Percentiles rank a stretch among this genome's conserved stretches.
phyloP scores from a whole-genome alignment of 495 filamentous ascomycete genomes.

The Penicillium nucicola region DNA sequence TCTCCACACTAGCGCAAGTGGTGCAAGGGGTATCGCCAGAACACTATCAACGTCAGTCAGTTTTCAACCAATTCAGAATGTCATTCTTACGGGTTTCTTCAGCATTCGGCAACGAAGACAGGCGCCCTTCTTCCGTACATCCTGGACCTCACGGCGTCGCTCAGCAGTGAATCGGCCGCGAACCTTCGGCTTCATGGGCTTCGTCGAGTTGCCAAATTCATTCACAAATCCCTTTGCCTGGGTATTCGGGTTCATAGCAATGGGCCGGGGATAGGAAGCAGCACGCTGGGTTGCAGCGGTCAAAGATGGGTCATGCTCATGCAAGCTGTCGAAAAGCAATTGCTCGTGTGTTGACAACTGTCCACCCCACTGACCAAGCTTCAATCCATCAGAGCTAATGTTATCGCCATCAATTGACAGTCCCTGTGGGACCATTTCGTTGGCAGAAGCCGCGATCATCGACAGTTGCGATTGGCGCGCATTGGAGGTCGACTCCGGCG shows the following conservation, averaged over 20 bases:
- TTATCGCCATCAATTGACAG: constrained; percentile 37
- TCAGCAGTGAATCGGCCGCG: constrained; percentile 66
- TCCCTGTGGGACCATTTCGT: constrained; percentile 47
- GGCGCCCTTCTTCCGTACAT: constrained; percentile 74
- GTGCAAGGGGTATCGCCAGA: constrained; percentile 76
- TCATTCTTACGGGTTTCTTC: constrained; percentile 66
- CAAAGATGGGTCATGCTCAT: constrained; percentile 44
- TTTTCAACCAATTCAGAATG: not conserved
- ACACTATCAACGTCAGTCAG: constrained; percentile 44
- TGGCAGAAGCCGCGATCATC: constrained; percentile 49
- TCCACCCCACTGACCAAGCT: constrained; percentile 38
- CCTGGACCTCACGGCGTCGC: constrained; percentile 74
- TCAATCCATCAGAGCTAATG: constrained; percentile 32
- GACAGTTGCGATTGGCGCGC: constrained; percentile 47
- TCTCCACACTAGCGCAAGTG: constrained; percentile 74
- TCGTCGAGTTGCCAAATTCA: constrained; percentile 53
- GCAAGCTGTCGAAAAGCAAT: constrained; percentile 44
- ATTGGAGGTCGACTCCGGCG: constrained; percentile 37
- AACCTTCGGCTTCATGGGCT: constrained; percentile 52
- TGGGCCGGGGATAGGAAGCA: constrained; percentile 48
- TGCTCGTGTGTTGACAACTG: constrained; percentile 44
- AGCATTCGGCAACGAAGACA: constrained; percentile 85
- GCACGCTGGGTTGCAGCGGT: constrained; percentile 46
- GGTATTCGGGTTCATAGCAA: constrained; percentile 53
- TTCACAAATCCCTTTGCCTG: constrained; percentile 55